Conservation (phyloP, 768 basidiomycete genomes). For the Daedaleopsis sinensis region DNA sequence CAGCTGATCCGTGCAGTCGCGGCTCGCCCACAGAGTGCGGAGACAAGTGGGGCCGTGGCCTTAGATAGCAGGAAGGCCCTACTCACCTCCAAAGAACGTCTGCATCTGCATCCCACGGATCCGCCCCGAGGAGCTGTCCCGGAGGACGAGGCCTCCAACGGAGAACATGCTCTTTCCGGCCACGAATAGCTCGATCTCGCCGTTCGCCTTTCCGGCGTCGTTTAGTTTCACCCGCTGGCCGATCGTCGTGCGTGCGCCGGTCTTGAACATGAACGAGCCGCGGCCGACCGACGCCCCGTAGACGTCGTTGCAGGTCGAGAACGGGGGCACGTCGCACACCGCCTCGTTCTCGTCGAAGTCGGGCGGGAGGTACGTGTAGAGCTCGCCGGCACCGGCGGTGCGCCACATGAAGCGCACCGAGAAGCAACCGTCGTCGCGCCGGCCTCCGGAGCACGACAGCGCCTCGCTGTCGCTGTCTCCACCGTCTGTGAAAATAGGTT, state of each 20-base stretch:
- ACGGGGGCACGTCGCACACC: constrained; percentile 52
- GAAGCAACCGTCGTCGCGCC: constrained; percentile 62
- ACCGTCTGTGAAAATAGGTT: constrained; percentile 45
- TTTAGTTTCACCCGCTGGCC: constrained; percentile 75
- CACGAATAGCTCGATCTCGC: constrained; percentile 68
- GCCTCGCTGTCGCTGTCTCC: constrained; percentile 54
- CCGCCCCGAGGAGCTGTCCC: constrained; percentile 48
- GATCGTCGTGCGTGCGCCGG: constrained; percentile 69
- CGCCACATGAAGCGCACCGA: constrained; percentile 77
- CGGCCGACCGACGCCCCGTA: constrained; percentile 73
- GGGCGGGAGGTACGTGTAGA: constrained; percentile 52
- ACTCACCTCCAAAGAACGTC: constrained; percentile 77
- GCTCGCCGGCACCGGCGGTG: constrained; percentile 42
- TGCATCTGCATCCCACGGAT: constrained; percentile 76
- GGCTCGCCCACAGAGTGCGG: no score
- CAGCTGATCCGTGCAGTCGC: constrained; percentile 5
- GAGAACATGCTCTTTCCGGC: constrained; percentile 67
- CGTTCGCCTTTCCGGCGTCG: constrained; percentile 67
- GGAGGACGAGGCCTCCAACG: constrained; percentile 56
- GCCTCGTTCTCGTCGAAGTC: constrained; percentile 50
- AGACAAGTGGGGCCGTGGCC: background rate
- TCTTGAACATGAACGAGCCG: constrained; percentile 63
- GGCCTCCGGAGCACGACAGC: constrained; percentile 67
- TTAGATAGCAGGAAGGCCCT: background rate
- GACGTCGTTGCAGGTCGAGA: constrained; percentile 58